A percentile compares a stretch with the other conserved stretches of the same genome.
phyloP scores from a whole-genome alignment of 2,329 filamentous ascomycete species.

The Ceratocystis papillata region DNA sequence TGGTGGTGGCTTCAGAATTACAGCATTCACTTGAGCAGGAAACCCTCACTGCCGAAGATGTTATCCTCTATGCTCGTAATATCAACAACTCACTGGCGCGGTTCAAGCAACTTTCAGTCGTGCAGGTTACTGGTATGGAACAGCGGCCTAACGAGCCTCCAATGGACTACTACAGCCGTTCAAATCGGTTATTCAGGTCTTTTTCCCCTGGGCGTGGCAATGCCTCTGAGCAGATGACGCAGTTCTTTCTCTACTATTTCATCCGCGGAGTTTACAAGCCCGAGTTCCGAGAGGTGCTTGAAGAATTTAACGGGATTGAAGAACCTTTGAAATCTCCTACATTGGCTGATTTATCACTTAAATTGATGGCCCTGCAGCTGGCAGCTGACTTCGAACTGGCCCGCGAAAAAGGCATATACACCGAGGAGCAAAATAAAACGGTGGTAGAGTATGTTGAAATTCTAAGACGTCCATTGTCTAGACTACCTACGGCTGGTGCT shows the following conservation, averaged over 20 bases:
- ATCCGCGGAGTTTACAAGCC: slow-evolving; percentile 39
- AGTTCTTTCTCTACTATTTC: slow-evolving; percentile 22
- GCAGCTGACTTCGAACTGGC: slow-evolving; percentile 46
- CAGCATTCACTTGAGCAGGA: slow-evolving; percentile 12
- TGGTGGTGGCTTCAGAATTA: slow-evolving; percentile 15
- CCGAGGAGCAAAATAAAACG: neutral
- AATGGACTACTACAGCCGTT: slow-evolving; percentile 32
- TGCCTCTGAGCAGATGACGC: slow-evolving; percentile 35
- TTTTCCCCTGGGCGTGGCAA: slow-evolving; percentile 33
- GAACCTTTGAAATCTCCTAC: slow-evolving; percentile 9
- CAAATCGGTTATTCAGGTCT: slow-evolving; percentile 29
- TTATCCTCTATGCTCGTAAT: slow-evolving; percentile 1
- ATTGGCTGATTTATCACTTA: slow-evolving; percentile 37
- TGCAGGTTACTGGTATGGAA: slow-evolving; percentile 22
- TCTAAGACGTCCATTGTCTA: slow-evolving; percentile 20
- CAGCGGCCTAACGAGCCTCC: slow-evolving; percentile 21
- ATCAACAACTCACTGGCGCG: slow-evolving; percentile 17
- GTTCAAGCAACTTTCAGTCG: slow-evolving; percentile 23
- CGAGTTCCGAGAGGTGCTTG: slow-evolving; percentile 37
- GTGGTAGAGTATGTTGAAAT: slow-evolving; percentile 21
- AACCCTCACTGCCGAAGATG: neutral
- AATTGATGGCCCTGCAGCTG: slow-evolving; percentile 47
- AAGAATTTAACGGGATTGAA: slow-evolving; percentile 28
- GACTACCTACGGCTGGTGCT: slow-evolving; percentile 17
- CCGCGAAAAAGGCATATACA: slow-evolving; percentile 40